Evolutionary conservation across 2,329 filamentous ascomycete species (phyloP).

Genomic region (Ophiostoma quercus): DNA sequence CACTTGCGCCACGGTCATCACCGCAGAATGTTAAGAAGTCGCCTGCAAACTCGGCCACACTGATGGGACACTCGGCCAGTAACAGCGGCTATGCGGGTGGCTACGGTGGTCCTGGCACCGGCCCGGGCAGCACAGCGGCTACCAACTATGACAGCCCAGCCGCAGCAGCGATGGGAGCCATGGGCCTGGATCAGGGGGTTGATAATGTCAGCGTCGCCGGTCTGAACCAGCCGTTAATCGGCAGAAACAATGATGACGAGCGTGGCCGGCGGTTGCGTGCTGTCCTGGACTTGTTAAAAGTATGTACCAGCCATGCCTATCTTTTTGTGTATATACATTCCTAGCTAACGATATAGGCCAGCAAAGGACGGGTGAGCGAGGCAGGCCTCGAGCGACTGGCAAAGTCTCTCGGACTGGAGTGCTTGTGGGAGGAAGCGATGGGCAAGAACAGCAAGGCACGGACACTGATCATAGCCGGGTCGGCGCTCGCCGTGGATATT

Average conservation of each 20-base stretch:
- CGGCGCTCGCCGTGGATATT: constrained; percentile 57
- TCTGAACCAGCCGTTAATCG: constrained; percentile 34
- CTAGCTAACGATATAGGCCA: constrained; percentile 31
- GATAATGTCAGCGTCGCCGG: constrained; percentile 48
- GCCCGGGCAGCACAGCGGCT: constrained; percentile 35
- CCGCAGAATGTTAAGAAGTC: constrained; percentile 62
- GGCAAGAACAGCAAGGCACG: constrained; percentile 44
- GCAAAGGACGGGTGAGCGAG: constrained; percentile 64
- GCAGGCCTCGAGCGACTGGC: constrained; percentile 68
- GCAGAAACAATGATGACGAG: constrained; percentile 44
- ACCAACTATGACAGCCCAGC: constrained; percentile 62
- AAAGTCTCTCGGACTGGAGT: constrained; percentile 60
- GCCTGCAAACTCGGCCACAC: constrained; percentile 48
- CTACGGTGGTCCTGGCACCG: constrained; percentile 13
- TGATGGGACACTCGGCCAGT: constrained; percentile 43
- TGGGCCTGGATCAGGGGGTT: constrained; percentile 50
- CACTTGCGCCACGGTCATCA: constrained; percentile 50
- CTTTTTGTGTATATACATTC: not conserved
- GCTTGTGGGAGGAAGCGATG: constrained; percentile 53
- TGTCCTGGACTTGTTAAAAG: constrained; percentile 48
- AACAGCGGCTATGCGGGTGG: constrained; percentile 21
- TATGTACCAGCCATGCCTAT: constrained; percentile 29
- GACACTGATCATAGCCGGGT: constrained; percentile 58
- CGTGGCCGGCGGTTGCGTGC: constrained; percentile 50
- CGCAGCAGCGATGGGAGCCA: constrained; percentile 54